Percentiles rank a stretch among this genome's conserved stretches.
Evolutionary conservation across 176 grass and related monocot genomes (phyloP).

Genomic region (Oryza australiensis): DNA sequence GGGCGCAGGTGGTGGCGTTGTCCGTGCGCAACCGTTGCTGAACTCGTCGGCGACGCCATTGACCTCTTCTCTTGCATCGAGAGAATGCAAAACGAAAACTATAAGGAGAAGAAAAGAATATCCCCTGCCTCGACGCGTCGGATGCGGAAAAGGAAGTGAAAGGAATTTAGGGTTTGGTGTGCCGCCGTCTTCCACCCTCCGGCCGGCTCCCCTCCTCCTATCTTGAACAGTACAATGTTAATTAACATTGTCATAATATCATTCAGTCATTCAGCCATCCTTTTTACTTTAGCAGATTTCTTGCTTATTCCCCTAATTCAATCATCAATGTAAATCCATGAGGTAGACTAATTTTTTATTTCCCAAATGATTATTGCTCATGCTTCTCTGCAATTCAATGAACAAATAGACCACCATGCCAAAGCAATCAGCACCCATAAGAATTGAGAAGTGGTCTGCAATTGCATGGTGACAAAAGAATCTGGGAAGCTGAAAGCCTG

Average conservation of each 20-base stretch:
- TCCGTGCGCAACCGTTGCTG: conserved; percentile 55
- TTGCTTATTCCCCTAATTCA: not conserved
- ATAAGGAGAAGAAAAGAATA: conserved; percentile 23
- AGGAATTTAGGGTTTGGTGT: conserved; percentile 38
- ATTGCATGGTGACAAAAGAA: not conserved
- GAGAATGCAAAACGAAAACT: not conserved
- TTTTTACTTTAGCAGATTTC: conserved; percentile 5
- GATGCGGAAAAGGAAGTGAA: conserved; percentile 21
- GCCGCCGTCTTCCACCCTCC: conserved; percentile 4
- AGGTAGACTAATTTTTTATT: conserved; percentile 15
- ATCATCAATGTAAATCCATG: not conserved
- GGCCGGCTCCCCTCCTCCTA: not conserved
- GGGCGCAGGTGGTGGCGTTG: conserved; percentile 87
- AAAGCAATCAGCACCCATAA: too few species aligned
- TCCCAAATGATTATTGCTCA: not conserved
- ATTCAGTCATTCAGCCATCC: not conserved
- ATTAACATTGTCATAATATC: conserved; percentile 9
- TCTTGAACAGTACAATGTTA: not conserved
- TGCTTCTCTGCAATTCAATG: not conserved
- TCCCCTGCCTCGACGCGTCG: not conserved
- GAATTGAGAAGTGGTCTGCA: too few species aligned
- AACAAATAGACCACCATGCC: not conserved
- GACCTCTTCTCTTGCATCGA: not conserved
- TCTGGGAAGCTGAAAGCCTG: not conserved
- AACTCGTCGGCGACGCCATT: not conserved